phyloP scores from a whole-genome alignment of 2,329 filamentous ascomycete genomes.

The Sclerotinia glacialis region DNA sequence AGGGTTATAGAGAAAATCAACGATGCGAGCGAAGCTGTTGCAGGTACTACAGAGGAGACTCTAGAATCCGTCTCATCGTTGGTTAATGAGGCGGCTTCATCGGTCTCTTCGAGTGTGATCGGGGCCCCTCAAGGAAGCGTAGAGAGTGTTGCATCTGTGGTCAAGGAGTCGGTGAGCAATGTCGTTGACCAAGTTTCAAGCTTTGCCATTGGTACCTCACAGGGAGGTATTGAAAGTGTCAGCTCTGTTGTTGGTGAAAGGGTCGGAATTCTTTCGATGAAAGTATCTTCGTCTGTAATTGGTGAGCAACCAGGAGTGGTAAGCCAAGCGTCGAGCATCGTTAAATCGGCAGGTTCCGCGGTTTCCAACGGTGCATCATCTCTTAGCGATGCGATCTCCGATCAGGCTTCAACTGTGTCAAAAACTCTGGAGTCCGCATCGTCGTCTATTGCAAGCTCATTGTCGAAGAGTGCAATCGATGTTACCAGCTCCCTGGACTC shows the following conservation, averaged over 20 bases:
- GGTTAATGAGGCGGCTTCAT: conserved; percentile 27
- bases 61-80: conserved; percentile 35
- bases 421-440: conserved; percentile 34
- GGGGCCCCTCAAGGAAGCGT: conserved; percentile 36
- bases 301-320: conserved; percentile 31
- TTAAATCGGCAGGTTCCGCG: conserved; percentile 34
- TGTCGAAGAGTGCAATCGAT: conserved; percentile 38
- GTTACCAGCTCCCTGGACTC: conserved; percentile 33
- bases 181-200: conserved; percentile 35
- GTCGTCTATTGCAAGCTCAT: conserved; percentile 39
- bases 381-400: conserved; percentile 25
- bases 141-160: conserved; percentile 40
- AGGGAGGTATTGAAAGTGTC: conserved; percentile 35
- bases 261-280: conserved; percentile 31
- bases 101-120: conserved; percentile 32
- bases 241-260: conserved; percentile 30
- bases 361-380: conserved; percentile 33
- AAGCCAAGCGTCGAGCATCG: conserved; percentile 36
- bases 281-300: conserved; percentile 32
- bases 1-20: conserved; percentile 34
- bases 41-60: conserved; percentile 33
- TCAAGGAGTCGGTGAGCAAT: conserved; percentile 34
- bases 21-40: conserved; percentile 35
- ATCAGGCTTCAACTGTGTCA: conserved; percentile 29
- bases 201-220: conserved; percentile 33